These are phyloP conservation scores for Pilaira anomala DNA, from an alignment of 192 early-diverging fungal species.

Conservation along the genomic window DNA sequence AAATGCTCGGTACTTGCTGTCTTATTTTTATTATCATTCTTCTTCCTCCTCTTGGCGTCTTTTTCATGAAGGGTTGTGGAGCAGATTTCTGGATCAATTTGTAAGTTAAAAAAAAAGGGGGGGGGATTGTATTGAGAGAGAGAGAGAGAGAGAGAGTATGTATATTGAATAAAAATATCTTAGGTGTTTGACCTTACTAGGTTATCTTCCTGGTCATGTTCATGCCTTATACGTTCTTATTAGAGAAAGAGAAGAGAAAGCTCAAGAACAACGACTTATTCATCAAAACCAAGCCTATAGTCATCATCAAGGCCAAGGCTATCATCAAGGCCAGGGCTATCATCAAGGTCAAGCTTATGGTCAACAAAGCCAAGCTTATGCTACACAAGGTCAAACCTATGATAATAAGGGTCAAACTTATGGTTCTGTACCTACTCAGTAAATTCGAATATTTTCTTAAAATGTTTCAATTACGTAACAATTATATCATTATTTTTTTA, in stretches of 20 bases:
- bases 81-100: constrained; percentile 50
- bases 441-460: no score
- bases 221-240: constrained; percentile 34
- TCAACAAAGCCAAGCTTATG: no score
- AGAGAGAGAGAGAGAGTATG: background rate
- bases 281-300: background rate
- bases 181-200: constrained; percentile 24
- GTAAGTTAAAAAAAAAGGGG: no score
- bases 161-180: no score
- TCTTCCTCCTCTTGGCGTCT: constrained; percentile 52
- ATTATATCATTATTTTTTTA: no score
- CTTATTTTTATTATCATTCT: constrained; percentile 35
- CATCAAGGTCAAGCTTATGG: no score
- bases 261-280: background rate
- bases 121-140: background rate
- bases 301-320: no score
- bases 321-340: no score
- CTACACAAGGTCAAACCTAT: no score
- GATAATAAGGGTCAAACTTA: no score
- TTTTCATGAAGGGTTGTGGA: constrained; percentile 45
- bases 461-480: no score
- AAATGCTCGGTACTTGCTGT: constrained; percentile 33
- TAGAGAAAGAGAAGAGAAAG: constrained; percentile 25
- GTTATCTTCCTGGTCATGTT: constrained; percentile 34
- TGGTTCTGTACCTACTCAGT: no score